Evolutionary conservation across 2,329 filamentous ascomycete species (phyloP), one percentile per base, ranked within the genome.

Genomic region (Hymenoscyphus occultus): DNA sequence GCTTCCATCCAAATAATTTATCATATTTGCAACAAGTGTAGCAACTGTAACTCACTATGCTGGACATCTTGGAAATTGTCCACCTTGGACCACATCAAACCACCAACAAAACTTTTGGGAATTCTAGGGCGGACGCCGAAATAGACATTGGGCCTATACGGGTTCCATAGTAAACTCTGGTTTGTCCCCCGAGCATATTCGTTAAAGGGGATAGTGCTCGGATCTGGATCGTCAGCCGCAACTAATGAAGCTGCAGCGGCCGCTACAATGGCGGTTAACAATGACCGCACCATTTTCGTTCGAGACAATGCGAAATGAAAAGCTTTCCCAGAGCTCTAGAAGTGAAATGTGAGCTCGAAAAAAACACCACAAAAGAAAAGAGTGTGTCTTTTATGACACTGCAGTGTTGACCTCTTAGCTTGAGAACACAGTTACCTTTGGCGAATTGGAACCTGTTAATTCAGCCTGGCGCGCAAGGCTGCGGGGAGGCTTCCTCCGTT

Each of bases 101-200:
- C 93, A 1, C 91, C 88, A 78, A 89, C 87, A 70, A 98, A 77
- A 72, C 91, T 93, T 75, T 93, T 88, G 0, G 93, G 90, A 60
- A 94, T 83, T 65, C 93, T 85, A 57, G 94, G 92, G 22, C 92
- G 85, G 42, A 97, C 86, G 1, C 94, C 94, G 80, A 98, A 98
- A 78, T 97, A 98, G 56, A 98, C 79, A 74, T 97, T 97, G 0
- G 94, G 90, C 71, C 92, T 87, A 80, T 98, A 99, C 1, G 95
- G 92, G 0, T 95, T 95, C 95, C 95, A 99, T 80, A 98, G 83
- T 72, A 99, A 82, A 74, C 90, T 94, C 74, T 96, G 85, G 77
- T 98, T 97, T 74, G 86, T 86, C 31, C 69, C 68, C 32, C 74
- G 63, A 6, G 71, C 73, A 60, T 79, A 73, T 71, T 82, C 80